Evolutionary conservation across 441 rosid species (phyloP), one percentile per base, ranked within the genome.

Genomic region (Cnidoscolus chayamansa): DNA sequence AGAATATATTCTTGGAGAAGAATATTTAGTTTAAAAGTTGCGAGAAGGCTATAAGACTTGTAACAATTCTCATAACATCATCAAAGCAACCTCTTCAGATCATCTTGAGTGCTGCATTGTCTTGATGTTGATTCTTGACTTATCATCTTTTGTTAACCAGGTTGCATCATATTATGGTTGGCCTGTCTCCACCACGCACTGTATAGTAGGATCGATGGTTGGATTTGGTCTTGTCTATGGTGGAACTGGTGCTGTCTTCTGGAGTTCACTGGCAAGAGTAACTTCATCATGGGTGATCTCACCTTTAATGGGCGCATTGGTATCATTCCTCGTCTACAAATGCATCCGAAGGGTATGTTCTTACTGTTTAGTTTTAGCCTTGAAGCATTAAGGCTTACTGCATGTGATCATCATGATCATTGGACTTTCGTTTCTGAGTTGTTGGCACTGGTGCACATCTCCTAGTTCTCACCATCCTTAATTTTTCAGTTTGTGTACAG

Each of bases 141-240:
- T 45, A 31, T 70, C 20, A 13, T 68, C 72, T 57, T 72, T 62
- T 68, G 63, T 60, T 51, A 32, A 64, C 78, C 78, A 93, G 99
- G 92, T 96, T 32, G 93, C 99, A 35, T 96, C 99, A 32, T 93
- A 86, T 74, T 91, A 74, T 72, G 99, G 98, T 20, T 93, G 90
- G 96, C 99, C 99, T 32, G 98, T 96, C 74, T 93, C 99, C 0
- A 96, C 99, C 54, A 96, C 99, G 2, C 98, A 96, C 78, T 96
- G 97, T 77, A 93, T 93, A 17, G 89, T 96, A 0, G 99, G 98
- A 77, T 89, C 98, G 45, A 96, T 96, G 99, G 99, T 96, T 55
- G 99, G 99, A 48, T 90, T 96, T 72, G 99, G 97, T 40, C 92
- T 96, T 17, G 94, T 83, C 6, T 96, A 91, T 70, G 99, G 99